Base-by-base conservation (phyloP, 148 eudicot species). In the Vaccinium corymbosum region DNA sequence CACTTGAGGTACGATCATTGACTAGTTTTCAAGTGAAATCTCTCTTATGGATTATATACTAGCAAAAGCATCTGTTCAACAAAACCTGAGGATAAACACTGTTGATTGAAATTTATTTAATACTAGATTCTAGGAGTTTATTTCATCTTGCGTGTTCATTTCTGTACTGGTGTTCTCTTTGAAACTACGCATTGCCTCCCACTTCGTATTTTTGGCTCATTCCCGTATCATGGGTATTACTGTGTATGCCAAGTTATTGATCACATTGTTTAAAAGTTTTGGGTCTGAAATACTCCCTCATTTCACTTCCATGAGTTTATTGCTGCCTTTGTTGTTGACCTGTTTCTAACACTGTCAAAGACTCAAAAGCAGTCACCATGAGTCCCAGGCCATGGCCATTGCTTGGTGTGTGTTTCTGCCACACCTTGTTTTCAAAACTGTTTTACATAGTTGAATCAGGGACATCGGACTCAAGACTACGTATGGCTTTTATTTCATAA, bases 1-100 rank as follows among this genome's bases (percentile, higher is more conserved):
- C 99, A 72, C 94, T 97, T 74, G 94, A 94, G 94, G 99, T 97
- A 88, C 62, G 20, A 17, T 79, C 5, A 20, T 71, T 27, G 19
- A 52, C 27, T 76, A 35, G 15, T 19, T 4, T 55, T 32, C n/a
- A 8, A 57, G 57, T 6, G 2, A 56, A 79, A 16, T 9, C 12
- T 5, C 27, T 70, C 50, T 53, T 19, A 52, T 52, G 19, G 32
- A 29, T 82, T 29, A 35, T 52, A 52, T 29, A 29, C 12, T 50
- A 50, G 29, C 77, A 56, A 62, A 50, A 49, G 8, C 29, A 22
- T 25, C 20, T 70, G 62, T 51, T 70, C 29, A 12, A 29, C 38
- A 62, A 73, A 19, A 5, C n/a, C 19, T 13, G n/a, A 15, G 64
- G 48, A 9, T 68, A 12, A 73, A 19, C 53, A 35, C 7, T 72